Percentiles rank a stretch among this genome's conserved stretches.
phyloP scores from a whole-genome alignment of 495 filamentous ascomycete genomes.

The Chlorociboria aeruginascens region DNA sequence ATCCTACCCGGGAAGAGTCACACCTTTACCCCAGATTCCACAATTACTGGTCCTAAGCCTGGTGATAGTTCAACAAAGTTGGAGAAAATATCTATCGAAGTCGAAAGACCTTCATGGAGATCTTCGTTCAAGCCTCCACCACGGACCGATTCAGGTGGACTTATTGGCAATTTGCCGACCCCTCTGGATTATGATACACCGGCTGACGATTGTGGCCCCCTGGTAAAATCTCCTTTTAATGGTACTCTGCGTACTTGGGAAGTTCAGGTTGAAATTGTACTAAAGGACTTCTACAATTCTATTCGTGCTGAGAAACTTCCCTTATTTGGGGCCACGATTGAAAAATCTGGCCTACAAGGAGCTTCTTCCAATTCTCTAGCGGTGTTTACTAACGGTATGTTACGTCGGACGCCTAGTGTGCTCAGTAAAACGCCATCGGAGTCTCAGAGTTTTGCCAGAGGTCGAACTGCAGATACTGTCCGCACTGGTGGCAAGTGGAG shows the following conservation, averaged over 20 bases:
- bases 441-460: conserved; percentile 57
- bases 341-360: conserved; percentile 19
- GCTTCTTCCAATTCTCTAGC: conserved; percentile 32
- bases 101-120: conserved; percentile 25
- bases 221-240: conserved; percentile 69
- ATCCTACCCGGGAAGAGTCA: conserved; percentile 23
- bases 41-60: not conserved
- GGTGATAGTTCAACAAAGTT: conserved; percentile 5
- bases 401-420: conserved; percentile 80
- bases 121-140: conserved; percentile 22
- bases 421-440: conserved; percentile 79
- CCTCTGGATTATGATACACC: conserved; percentile 19
- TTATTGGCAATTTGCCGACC: conserved; percentile 5
- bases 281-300: conserved; percentile 85
- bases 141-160: conserved; percentile 27
- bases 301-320: conserved; percentile 79
- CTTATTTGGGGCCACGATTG: conserved; percentile 47
- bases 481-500: conserved; percentile 55
- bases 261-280: conserved; percentile 71
- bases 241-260: conserved; percentile 79
- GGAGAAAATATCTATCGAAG: conserved; percentile 31
- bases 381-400: conserved; percentile 44
- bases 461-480: conserved; percentile 54
- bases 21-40: conserved; percentile 17
- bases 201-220: conserved; percentile 40